A percentile compares a stretch with the other conserved stretches of the same genome.
phyloP scores from a whole-genome alignment of 2,329 filamentous ascomycete genomes.

The Triangularia verruculosa region DNA sequence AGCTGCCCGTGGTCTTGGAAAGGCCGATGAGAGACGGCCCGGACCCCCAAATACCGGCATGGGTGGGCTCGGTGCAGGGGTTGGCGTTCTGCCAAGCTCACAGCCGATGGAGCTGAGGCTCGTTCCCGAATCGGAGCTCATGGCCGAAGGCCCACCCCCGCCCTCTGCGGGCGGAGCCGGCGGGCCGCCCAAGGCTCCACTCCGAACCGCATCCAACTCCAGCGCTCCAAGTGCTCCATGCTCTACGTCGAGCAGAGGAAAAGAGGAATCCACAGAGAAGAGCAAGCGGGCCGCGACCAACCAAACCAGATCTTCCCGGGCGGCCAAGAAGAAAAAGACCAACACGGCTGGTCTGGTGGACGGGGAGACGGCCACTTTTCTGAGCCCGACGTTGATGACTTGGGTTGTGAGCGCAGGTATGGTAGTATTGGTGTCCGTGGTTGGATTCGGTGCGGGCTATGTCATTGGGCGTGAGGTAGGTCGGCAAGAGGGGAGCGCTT shows the following conservation, averaged over 20 bases:
- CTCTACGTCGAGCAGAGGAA: conserved; percentile 25
- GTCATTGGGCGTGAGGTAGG: conserved; percentile 66
- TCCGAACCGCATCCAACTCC: conserved; percentile 32
- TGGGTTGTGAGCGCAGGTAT: conserved; percentile 67
- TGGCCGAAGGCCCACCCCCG: conserved; percentile 33
- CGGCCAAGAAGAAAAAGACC: conserved; percentile 59
- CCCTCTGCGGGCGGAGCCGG: conserved; percentile 16
- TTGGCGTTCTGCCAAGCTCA: conserved; percentile 45
- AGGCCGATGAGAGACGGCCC: conserved; percentile 47
- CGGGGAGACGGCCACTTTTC: conserved; percentile 38
- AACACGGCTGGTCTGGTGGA: conserved; percentile 35
- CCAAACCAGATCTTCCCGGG: conserved; percentile 40
- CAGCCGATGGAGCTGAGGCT: conserved; percentile 59
- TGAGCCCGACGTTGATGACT: conserved; percentile 60
- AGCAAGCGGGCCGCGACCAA: conserved; percentile 45
- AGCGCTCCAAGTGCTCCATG: conserved; percentile 31
- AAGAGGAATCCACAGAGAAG: conserved; percentile 40
- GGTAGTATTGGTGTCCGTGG: conserved; percentile 64
- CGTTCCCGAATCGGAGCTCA: conserved; percentile 59
- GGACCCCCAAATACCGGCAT: conserved; percentile 34
- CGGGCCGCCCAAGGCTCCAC: conserved; percentile 25
- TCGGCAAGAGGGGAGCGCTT: conserved; percentile 54
- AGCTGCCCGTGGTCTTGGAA: conserved; percentile 78
- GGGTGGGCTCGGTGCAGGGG: conserved; percentile 36
- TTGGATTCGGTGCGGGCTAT: conserved; percentile 67